These are phyloP conservation scores for Tetraselmis chui DNA, from an alignment of 139 green algal genomes.

Conservation along the genomic window DNA sequence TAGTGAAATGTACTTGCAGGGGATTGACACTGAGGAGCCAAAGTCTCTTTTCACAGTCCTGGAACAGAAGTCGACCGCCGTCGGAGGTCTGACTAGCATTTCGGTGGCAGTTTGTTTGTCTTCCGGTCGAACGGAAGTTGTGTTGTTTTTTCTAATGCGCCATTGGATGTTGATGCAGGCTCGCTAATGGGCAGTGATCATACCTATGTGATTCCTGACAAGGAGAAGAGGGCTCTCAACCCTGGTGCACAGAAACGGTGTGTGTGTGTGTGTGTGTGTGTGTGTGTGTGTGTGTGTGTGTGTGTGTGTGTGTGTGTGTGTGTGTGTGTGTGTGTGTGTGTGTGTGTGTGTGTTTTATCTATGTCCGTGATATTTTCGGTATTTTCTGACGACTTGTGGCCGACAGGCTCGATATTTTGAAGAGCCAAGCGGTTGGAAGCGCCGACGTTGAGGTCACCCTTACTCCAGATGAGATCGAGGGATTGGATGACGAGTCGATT, in stretches of 20 bases:
- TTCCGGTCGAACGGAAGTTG: no score
- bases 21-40: background rate
- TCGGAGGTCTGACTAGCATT: slow-evolving; percentile 13
- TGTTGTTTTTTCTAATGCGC: no score
- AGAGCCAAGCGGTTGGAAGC: background rate
- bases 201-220: slow-evolving; percentile 76
- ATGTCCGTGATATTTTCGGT: no score
- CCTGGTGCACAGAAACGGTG: slow-evolving; percentile 26
- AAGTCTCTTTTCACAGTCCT: slow-evolving; percentile 50
- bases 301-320: background rate
- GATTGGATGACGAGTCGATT: slow-evolving; percentile 10
- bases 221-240: slow-evolving; percentile 8
- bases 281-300: slow-evolving; percentile 3
- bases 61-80: slow-evolving; percentile 61
- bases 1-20: background rate
- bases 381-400: background rate
- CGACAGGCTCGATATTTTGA: background rate
- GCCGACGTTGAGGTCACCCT: background rate
- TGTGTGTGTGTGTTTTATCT: background rate
- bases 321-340: background rate
- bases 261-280: slow-evolving; percentile 1
- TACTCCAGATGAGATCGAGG: background rate
- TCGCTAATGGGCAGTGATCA: slow-evolving; percentile 81
- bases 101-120: no score
- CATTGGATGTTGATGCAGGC: slow-evolving; percentile 11